Conservation (phyloP, 148 eudicot genomes). For the Pharnaceum exiguum region DNA sequence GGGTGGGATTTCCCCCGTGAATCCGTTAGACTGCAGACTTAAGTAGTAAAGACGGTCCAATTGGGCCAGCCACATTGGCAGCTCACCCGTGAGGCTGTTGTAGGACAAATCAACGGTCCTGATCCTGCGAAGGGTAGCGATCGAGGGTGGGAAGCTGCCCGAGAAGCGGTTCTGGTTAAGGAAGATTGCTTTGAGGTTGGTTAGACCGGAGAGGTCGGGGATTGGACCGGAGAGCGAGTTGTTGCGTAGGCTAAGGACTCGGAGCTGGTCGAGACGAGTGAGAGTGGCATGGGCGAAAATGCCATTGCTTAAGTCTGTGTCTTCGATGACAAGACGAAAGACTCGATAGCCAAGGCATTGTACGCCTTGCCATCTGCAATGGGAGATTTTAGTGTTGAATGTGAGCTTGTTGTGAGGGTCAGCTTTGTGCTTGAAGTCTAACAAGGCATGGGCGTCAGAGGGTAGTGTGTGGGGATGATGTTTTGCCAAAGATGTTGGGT, state of each 20-base stretch:
- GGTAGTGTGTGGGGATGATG: neutral
- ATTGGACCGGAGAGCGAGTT: slow-evolving; percentile 50
- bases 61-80: slow-evolving; percentile 27
- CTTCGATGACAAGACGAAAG: slow-evolving; percentile 34
- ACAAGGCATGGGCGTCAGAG: slow-evolving; percentile 33
- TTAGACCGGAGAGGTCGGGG: slow-evolving; percentile 38
- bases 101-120: slow-evolving; percentile 43
- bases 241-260: slow-evolving; percentile 45
- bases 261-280: slow-evolving; percentile 43
- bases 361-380: slow-evolving; percentile 50
- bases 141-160: slow-evolving; percentile 31
- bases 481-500: neutral
- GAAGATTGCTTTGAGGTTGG: slow-evolving; percentile 39
- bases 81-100: slow-evolving; percentile 29
- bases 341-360: slow-evolving; percentile 25
- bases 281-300: slow-evolving; percentile 31
- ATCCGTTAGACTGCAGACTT: slow-evolving; percentile 36
- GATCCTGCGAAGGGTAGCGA: slow-evolving; percentile 33
- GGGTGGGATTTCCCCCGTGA: slow-evolving; percentile 38
- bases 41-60: slow-evolving; percentile 31
- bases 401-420: slow-evolving; percentile 29
- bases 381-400: slow-evolving; percentile 21
- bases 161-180: slow-evolving; percentile 35
- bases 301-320: slow-evolving; percentile 19
- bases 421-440: slow-evolving; percentile 38